Base-by-base conservation (phyloP, 306 rosid species). In the Gastrolobium villosum region DNA sequence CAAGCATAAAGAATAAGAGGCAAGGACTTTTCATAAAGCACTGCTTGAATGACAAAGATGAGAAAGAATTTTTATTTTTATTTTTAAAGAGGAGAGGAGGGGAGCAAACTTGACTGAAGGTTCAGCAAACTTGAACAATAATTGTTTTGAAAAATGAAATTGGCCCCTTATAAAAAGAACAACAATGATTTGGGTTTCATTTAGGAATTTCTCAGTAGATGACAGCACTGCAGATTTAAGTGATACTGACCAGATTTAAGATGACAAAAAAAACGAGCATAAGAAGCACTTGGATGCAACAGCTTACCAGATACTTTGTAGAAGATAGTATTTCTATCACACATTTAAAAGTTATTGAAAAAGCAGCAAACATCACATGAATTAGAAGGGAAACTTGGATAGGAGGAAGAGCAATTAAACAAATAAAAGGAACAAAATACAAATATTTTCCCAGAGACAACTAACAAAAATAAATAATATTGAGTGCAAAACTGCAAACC, bases 401-500 rank as follows among this genome's bases (percentile, higher is more conserved):
- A 39, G 2, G 67, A 37, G 49, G 49, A 72, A 79, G 10, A 36
- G 49, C 14, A 66, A 52, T 39, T 39, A 28, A 43, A 31, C 48
- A 60, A 32, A 68, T 1, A 7, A 2, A 14, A 49, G 50, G 36
- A 43, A 30, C 39, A 66, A 75, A 70, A 26, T 44, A 14, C 37
- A 9, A 35, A 46, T 10, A 70, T 65, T 10, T 69, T 48, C 54
- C 36, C 40, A 43, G 44, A 71, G 9, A 11, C 15, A 4, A 59
- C 14, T 72, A 48, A 5, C 26, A 41, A 43, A 44, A 62, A 30
- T 6, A 31, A 8, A 14, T 10, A 10, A 54, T 59, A 82, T 10
- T 30, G 55, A 50, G 37, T 10, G 78, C 5, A 64, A 36, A 77
- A 72, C 65, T 62, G 63, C 66, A 79, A 78, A 95, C 99, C 99